Base-by-base conservation (phyloP, 2,329 filamentous ascomycete genomes). In the Alternaria panax region DNA sequence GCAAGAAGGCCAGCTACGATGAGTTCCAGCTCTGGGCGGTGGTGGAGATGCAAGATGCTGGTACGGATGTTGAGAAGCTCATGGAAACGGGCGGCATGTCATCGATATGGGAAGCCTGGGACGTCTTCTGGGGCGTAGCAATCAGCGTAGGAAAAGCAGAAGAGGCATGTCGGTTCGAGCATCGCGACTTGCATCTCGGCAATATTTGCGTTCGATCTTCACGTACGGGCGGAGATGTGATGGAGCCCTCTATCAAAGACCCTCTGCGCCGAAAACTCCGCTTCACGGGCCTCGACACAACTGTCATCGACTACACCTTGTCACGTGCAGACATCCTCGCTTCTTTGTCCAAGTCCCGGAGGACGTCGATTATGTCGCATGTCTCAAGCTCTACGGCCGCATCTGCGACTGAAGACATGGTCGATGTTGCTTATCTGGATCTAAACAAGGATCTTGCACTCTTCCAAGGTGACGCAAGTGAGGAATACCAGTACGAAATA, bases 291-390 rank as follows among this genome's bases (percentile, higher is more conserved):
- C 75, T 89, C 4, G 85, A 88, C 65, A 86, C 86, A 1, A 89
- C 88, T 0, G 82, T 90, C 24, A 90, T 90, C 65, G 88, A 90
- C 72, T 90, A 90, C 73, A 89, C 88, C 1, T 82, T 90, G 34
- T 89, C 87, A 1, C 84, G 88, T n/a, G 86, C 86, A 2, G 80
- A 83, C 24, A 77, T 88, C 62, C 38, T 69, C 2, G 30, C 62
- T 3, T 52, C 65, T 2, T 53, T 61, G 6, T 59, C 41, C 24
- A 59, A 34, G 45, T 36, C 45, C 20, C 45, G 28, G 16, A 57
- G 51, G 22, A 61, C 41, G 0, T 65, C 70, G 5, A 59, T 54
- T 7, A 36, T 60, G n/a, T 66, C 63, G 12, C 65, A 60, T n/a
- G 34, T 53, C 22, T 51, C 55, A 4, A 28, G 30, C 22, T 53